Evolutionary conservation across 495 filamentous ascomycete genomes (phyloP), one percentile per base, ranked within the genome.

Genomic region (Neurospora cerealis): DNA sequence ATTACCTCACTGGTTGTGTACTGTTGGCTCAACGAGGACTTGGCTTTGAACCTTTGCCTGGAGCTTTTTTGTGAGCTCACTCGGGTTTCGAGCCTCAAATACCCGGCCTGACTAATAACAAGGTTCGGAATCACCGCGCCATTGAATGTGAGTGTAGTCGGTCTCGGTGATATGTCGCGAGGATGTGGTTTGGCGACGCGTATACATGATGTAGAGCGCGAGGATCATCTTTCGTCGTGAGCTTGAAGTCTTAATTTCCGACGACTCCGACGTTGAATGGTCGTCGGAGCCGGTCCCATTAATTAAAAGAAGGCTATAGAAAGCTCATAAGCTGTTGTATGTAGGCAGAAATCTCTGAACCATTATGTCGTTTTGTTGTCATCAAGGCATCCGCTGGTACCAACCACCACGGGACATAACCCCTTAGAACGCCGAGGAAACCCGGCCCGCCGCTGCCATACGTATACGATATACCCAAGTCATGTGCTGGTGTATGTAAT

Each of bases 381-480:
- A 60, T 79, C 73, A 76, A 74, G 54, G 28, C 54, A 66, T 66
- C 54, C 54, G 54, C 28, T 66, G 54, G 54, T 66, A 66, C 54
- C 28, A 34, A 66, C 54, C 15, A 34, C 28, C 54, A 66, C 28
- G 28, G 54, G 54, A 66, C 28, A 34, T 66, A 66, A 48, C 69
- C 74, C 70, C 74, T 24, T 19, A 72, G 69, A 77, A 76, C 73
- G 70, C 75, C 77, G 66, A 76, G 73, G 73, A 40, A 75, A 70
- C 44, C 39, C 44, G 39, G 70, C 70, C 70, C 21, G 24, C 42
- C 70, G 41, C 75, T 70, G 70, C 39, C 74, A 39, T 70, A 70
- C 71, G 70, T 66, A 34, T 69, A 38, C 70, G 69, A 71, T 71
- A 75, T 80, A 80, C 76, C 79, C 78, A 80, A 80, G 74, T 69